Conservation (phyloP, 805 yeast genomes). For the Saccharomyces eubayanus region DNA sequence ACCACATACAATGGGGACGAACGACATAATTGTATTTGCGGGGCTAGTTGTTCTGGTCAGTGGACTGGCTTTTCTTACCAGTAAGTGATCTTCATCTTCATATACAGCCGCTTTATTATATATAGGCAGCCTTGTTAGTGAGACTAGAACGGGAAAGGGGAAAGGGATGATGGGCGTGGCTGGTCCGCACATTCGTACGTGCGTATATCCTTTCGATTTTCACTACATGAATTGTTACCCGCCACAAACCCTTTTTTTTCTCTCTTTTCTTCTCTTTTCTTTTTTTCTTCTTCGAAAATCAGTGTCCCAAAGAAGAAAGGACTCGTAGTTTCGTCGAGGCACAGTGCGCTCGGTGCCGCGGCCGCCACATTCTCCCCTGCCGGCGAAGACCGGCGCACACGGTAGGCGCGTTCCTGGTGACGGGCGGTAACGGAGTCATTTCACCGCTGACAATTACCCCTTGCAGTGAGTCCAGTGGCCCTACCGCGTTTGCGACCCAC, state of each 20-base stretch:
- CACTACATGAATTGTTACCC: not conserved
- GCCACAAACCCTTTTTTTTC: not conserved
- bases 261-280: not conserved
- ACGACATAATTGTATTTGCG: conserved; percentile 8
- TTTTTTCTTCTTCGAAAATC: not conserved
- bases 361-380: not conserved
- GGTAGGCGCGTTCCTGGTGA: not conserved
- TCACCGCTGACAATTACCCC: not conserved
- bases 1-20: conserved; percentile 32
- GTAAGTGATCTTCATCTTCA: not conserved
- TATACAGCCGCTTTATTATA: not conserved
- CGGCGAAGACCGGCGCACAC: not conserved
- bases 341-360: not conserved
- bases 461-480: not conserved
- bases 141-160: not conserved
- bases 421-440: not conserved
- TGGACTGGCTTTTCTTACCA: not conserved
- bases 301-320: not conserved
- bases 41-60: not conserved
- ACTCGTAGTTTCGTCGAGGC: not conserved
- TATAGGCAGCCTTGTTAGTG: not conserved
- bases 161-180: not conserved
- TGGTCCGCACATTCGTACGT: not conserved
- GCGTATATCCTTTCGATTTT: not conserved
- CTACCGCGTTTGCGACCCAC: not conserved